Conservation (phyloP, 192 early-diverging fungal species). For the Coemansia sp. region DNA sequence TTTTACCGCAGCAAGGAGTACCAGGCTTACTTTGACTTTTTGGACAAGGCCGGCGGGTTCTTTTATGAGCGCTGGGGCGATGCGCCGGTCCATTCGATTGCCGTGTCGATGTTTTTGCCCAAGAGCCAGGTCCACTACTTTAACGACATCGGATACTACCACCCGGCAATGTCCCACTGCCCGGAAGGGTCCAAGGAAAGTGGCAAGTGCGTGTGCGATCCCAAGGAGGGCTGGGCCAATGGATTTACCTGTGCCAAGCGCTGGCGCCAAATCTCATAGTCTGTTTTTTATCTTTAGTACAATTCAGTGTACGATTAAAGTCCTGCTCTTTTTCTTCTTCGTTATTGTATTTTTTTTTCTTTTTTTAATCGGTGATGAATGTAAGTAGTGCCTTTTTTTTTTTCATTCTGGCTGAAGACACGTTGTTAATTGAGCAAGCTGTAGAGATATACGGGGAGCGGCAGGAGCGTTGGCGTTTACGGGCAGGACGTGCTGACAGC, state of each 20-base stretch:
- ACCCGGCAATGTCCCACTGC: slow-evolving; percentile 41
- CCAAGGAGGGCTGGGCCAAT: slow-evolving; percentile 34
- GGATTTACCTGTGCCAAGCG: slow-evolving; percentile 45
- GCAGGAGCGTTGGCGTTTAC: slow-evolving; percentile 20
- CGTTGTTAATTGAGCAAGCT: not conserved
- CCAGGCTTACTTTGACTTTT: slow-evolving; percentile 59
- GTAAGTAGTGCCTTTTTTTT: not conserved
- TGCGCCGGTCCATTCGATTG: slow-evolving; percentile 61
- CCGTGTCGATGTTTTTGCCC: slow-evolving; percentile 55
- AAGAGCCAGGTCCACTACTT: slow-evolving; percentile 65
- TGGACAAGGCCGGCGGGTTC: slow-evolving; percentile 76
- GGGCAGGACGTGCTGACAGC: slow-evolving; percentile 8
- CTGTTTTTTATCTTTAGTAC: not conserved
- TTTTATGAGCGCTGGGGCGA: slow-evolving; percentile 78
- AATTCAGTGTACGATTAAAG: no score
- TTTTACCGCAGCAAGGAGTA: slow-evolving; percentile 67
- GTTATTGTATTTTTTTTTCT: not conserved
- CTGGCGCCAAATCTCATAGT: slow-evolving; percentile 23
- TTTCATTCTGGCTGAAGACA: not conserved
- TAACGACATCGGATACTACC: slow-evolving; percentile 68
- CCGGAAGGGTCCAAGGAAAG: slow-evolving; percentile 45
- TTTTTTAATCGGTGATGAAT: not conserved
- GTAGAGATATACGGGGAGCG: not conserved
- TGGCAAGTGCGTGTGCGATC: slow-evolving; percentile 46
- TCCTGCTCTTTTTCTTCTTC: not conserved